Base-by-base conservation (phyloP, 768 basidiomycete genomes). In the Tricholoma bakamatsutake region DNA sequence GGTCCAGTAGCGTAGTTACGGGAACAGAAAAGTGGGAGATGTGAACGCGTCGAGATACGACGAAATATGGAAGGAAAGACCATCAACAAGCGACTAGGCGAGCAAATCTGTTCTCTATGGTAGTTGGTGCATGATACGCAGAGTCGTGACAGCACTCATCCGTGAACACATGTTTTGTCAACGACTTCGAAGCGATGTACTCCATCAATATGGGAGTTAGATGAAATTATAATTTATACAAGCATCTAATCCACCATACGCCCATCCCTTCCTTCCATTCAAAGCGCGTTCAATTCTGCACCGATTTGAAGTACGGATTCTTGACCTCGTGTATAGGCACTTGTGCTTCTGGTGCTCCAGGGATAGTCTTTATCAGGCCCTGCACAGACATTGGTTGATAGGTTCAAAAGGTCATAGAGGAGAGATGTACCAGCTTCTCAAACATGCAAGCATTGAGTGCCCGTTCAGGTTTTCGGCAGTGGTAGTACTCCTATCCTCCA, bases 401-500 rank as follows among this genome's bases (percentile, higher is more conserved):
- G 31, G 43, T 50, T 46, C 17, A 43, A 53, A 49, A 3, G 50
- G 45, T 5, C 24, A 18, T 31, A 42, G 1, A 13, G 13, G 13
- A 34, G 55, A 50, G 17, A 55, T 90, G 62, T 62, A 93, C 96
- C 62, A 98, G 81, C 69, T 97, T 98, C 71, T 95, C 88, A 67
- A 98, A 95, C 80, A 96, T 90, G 76, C 96, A 98, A 56, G 84
- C 76, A 78, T 98, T 99, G 47, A 98, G 80, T 53, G 82, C 70
- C 59, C 87, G 84, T 70, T 99, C 97, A 3, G 85, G 86, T 69
- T 89, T 87, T 61, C 97, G 88, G 69, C 97, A 99, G 30, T 78
- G 80, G 67, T 87, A 87, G 70, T 90, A 94, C 74, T 93, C 87
- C 94, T 97, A 66, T 33, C 48, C n/a, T n/a, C 1, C 28, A 9